Conservation (phyloP, 495 filamentous ascomycete genomes). For the Lasiosphaeris hirsuta region DNA sequence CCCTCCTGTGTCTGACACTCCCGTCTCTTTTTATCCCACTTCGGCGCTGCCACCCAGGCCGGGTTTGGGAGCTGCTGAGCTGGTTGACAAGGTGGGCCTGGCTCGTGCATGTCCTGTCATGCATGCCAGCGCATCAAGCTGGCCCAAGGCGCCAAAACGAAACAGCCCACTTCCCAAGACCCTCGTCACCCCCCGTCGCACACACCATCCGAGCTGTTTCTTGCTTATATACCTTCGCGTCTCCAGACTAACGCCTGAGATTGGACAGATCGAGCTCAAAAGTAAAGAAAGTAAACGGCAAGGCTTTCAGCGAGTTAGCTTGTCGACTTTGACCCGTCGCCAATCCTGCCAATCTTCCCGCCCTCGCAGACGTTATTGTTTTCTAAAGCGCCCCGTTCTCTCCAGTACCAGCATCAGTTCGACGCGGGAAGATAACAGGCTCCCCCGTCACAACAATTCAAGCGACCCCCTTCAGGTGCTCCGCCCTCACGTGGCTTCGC, state of each 20-base stretch:
- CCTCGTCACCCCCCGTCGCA: constrained; percentile 27
- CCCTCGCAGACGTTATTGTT: constrained; percentile 11
- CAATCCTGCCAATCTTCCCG: constrained; percentile 14
- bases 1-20: constrained; percentile 6
- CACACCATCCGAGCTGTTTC: constrained; percentile 36
- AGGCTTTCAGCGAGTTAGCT: not conserved
- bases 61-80: constrained; percentile 30
- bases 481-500: constrained; percentile 44
- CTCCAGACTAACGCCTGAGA: constrained; percentile 38
- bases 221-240: constrained; percentile 31
- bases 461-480: not conserved
- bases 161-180: constrained; percentile 36
- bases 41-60: constrained; percentile 24
- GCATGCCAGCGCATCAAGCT: constrained; percentile 57
- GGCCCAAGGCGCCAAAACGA: constrained; percentile 44
- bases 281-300: constrained; percentile 3
- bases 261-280: constrained; percentile 16
- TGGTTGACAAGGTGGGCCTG: constrained; percentile 45
- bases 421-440: constrained; percentile 16
- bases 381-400: no score
- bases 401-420: constrained; percentile 18
- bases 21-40: constrained; percentile 14
- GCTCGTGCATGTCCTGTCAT: constrained; percentile 56
- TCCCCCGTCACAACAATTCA: constrained; percentile 17
- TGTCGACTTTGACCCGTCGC: not conserved